Conservation (phyloP, 352 stramenopile species). For the Pythium vanterpoolii region DNA sequence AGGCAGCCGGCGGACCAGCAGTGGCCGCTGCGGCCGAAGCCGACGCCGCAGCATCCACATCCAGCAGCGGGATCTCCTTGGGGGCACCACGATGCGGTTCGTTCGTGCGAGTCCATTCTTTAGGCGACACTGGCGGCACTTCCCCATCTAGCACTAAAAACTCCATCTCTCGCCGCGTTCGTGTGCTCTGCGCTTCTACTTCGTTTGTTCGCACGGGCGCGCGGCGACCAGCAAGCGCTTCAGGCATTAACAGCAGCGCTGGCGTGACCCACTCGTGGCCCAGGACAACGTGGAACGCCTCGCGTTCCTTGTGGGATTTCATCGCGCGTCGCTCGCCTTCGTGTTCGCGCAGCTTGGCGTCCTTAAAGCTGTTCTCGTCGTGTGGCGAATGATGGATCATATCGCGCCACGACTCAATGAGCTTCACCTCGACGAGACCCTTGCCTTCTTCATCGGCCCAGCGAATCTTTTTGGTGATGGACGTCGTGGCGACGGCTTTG, state of each 20-base stretch:
- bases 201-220: slow-evolving; percentile 48
- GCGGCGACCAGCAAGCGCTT: slow-evolving; percentile 41
- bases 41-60: slow-evolving; percentile 31
- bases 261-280: slow-evolving; percentile 67
- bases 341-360: slow-evolving; percentile 83
- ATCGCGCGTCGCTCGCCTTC: slow-evolving; percentile 67
- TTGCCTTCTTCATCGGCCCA: slow-evolving; percentile 78
- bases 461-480: slow-evolving; percentile 61
- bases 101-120: slow-evolving; percentile 74
- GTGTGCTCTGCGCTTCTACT: slow-evolving; percentile 56
- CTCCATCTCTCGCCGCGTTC: slow-evolving; percentile 78
- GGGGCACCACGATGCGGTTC: slow-evolving; percentile 56
- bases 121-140: slow-evolving; percentile 67
- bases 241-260: slow-evolving; percentile 54
- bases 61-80: slow-evolving; percentile 62
- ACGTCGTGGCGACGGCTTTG: slow-evolving; percentile 40
- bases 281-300: slow-evolving; percentile 45
- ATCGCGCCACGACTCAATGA: slow-evolving; percentile 86
- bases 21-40: slow-evolving; percentile 10
- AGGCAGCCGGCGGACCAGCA: neutral
- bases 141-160: slow-evolving; percentile 81
- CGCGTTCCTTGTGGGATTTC: slow-evolving; percentile 57
- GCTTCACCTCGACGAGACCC: slow-evolving; percentile 76
- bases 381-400: slow-evolving; percentile 59
- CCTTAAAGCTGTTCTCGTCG: slow-evolving; percentile 72